Percentiles rank a stretch among this genome's conserved stretches.
Evolutionary conservation across 169 alveolate species (phyloP).

Genomic region (Plasmodium gonderi): DNA sequence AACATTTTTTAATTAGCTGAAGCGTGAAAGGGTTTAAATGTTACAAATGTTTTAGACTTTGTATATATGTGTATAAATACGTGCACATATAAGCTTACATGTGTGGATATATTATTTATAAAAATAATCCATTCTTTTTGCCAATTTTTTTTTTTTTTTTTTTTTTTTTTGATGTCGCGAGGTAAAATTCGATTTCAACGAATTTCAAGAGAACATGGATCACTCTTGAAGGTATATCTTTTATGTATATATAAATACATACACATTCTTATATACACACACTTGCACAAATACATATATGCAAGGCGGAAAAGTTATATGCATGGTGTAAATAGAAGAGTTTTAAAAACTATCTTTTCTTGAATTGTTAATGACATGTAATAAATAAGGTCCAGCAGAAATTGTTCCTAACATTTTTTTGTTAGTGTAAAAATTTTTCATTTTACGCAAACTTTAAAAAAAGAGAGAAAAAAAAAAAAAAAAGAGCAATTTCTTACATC

Average conservation of each 20-base stretch:
- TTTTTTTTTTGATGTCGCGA: neutral
- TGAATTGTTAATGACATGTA: conserved; percentile 19
- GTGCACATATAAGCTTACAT: neutral
- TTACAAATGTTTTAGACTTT: neutral
- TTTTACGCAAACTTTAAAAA: conserved; percentile 23
- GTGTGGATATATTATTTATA: neutral
- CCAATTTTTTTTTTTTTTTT: conserved; percentile 1
- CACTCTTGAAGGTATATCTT: neutral
- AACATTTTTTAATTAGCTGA: neutral
- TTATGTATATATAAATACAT: neutral
- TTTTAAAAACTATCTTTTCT: neutral
- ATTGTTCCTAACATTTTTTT: conserved; percentile 34
- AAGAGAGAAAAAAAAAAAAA: conserved; percentile 6
- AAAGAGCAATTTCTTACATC: neutral
- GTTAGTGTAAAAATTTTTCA: conserved; percentile 2
- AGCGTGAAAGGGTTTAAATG: neutral
- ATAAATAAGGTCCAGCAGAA: conserved; percentile 35
- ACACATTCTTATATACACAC: neutral
- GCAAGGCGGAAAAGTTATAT: conserved; percentile 2
- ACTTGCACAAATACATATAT: neutral
- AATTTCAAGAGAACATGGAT: neutral
- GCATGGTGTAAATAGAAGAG: neutral
- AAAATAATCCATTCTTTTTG: neutral
- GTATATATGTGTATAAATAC: no score
- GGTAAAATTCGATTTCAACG: neutral